Conservation (phyloP, 1,284 basidiomycete genomes). For the Mycena sp. region DNA sequence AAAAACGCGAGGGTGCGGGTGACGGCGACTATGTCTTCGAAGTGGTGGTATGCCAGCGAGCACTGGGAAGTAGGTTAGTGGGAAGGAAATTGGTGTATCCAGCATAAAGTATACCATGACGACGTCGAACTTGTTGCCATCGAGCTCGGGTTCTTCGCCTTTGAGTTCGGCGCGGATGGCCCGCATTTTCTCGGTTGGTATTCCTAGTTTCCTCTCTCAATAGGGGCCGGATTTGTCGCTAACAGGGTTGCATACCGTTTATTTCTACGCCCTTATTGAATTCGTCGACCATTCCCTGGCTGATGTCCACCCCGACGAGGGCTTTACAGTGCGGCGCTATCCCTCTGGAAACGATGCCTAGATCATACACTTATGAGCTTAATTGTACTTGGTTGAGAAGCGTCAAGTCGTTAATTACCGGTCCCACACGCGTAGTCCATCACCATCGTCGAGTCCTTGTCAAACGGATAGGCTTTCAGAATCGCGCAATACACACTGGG, state of each 20-base stretch:
- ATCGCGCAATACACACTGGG: slow-evolving; percentile 53
- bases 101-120: slow-evolving; percentile 49
- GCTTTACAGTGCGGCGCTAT: slow-evolving; percentile 63
- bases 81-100: too few species aligned
- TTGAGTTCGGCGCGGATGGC: slow-evolving; percentile 61
- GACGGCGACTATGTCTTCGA: slow-evolving; percentile 57
- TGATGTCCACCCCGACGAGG: slow-evolving; percentile 78
- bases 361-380: not conserved
- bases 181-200: slow-evolving; percentile 64
- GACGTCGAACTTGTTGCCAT: slow-evolving; percentile 67
- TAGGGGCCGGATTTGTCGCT: not conserved
- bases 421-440: slow-evolving; percentile 80
- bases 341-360: slow-evolving; percentile 66
- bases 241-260: slow-evolving; percentile 49
- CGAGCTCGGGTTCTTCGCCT: slow-evolving; percentile 56
- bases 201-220: slow-evolving; percentile 26
- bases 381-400: not conserved
- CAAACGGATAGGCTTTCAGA: slow-evolving; percentile 56
- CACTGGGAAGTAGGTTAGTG: slow-evolving; percentile 58
- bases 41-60: slow-evolving; percentile 73
- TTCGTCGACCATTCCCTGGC: slow-evolving; percentile 66
- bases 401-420: slow-evolving; percentile 48
- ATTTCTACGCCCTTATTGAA: slow-evolving; percentile 66
- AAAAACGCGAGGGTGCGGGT: slow-evolving; percentile 61
- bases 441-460: slow-evolving; percentile 61